Conservation (phyloP, 1,284 basidiomycete genomes). For the Singerocomus rubriflavus region DNA sequence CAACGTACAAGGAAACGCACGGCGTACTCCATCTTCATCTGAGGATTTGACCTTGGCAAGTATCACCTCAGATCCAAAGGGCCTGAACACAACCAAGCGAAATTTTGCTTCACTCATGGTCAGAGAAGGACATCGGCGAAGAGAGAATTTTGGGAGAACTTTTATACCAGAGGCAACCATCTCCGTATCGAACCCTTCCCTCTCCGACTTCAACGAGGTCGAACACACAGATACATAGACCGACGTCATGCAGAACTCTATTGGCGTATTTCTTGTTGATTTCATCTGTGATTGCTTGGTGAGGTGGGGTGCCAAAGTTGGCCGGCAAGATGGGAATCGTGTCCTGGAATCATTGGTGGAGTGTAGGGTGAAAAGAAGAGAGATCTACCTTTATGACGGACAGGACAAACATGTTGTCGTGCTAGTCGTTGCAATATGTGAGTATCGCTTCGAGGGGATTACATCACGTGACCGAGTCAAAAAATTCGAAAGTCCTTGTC, state of each 20-base stretch:
- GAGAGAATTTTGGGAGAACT: conserved; percentile 47
- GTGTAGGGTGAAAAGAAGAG: background rate
- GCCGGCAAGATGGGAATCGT: conserved; percentile 77
- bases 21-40: conserved; percentile 77
- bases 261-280: conserved; percentile 95
- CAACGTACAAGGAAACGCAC: conserved; percentile 44
- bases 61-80: conserved; percentile 88
- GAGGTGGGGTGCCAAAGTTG: conserved; percentile 68
- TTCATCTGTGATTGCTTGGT: conserved; percentile 73
- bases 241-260: conserved; percentile 87
- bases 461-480: conserved; percentile 20
- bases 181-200: conserved; percentile 91
- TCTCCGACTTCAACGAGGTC: conserved; percentile 86
- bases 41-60: conserved; percentile 86
- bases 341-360: conserved; percentile 43
- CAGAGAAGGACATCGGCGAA: background rate
- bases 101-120: conserved; percentile 66
- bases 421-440: no score
- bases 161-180: conserved; percentile 94
- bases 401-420: conserved; percentile 69
- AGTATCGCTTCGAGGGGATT: no score
- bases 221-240: conserved; percentile 86
- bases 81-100: conserved; percentile 87
- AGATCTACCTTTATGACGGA: conserved; percentile 52
- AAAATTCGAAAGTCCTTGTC: no score